Conservation (phyloP, 345 rosid genomes). For the Brassica cretica region DNA sequence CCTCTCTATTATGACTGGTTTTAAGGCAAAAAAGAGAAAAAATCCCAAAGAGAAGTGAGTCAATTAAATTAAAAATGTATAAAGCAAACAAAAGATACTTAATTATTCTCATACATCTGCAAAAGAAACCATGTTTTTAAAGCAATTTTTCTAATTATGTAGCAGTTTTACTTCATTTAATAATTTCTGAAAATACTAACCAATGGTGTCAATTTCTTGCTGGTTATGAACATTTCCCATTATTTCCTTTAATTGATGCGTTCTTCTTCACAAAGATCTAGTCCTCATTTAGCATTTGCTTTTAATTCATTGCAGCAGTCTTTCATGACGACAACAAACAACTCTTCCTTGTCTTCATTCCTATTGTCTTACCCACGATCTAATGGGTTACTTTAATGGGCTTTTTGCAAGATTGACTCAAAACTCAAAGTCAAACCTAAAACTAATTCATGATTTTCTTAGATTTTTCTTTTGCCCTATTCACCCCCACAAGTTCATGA, state of each 20-base stretch:
- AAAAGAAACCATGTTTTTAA: conserved; percentile 38
- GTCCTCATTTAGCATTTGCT: conserved; percentile 40
- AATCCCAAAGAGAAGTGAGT: conserved; percentile 38
- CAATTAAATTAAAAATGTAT: conserved; percentile 25
- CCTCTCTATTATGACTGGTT: conserved; percentile 30
- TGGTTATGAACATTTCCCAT: conserved; percentile 39
- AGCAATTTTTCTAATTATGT: conserved; percentile 37
- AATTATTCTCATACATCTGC: conserved; percentile 44
- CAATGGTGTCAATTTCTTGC: conserved; percentile 40
- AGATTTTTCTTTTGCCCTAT: too few species aligned
- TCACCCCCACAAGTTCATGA: too few species aligned
- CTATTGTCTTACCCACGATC: conserved; percentile 14
- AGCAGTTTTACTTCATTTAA: conserved; percentile 23
- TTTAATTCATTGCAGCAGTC: conserved; percentile 39
- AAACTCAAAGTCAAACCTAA: too few species aligned
- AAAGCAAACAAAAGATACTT: conserved; percentile 38
- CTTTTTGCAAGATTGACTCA: too few species aligned
- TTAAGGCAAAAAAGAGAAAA: conserved; percentile 24
- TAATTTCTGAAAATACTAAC: conserved; percentile 34
- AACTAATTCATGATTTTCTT: too few species aligned
- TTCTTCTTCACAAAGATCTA: conserved; percentile 37
- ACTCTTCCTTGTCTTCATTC: conserved; percentile 26
- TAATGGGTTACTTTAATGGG: conserved; percentile 2
- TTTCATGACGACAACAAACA: conserved; percentile 33
- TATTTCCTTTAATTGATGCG: conserved; percentile 33